Evolutionary conservation across 768 basidiomycete species (phyloP), one percentile per base, ranked within the genome.

Genomic region (Hypsizygus marmoreus): DNA sequence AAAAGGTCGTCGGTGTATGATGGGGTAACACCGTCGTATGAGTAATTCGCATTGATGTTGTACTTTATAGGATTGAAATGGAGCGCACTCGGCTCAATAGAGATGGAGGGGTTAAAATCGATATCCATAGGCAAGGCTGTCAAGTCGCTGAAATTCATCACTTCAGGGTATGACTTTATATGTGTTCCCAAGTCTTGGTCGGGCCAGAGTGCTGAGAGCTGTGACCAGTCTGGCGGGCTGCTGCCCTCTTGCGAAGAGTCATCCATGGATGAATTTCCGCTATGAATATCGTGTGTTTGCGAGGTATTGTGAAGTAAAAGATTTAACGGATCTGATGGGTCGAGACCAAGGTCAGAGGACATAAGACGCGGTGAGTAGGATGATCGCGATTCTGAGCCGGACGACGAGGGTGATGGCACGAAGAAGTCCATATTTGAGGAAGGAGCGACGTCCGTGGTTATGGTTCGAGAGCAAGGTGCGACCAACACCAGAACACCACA

Each of bases 21-120:
- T 12, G 52, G 53, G 23, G 56, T 55, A 22, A 58, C 59, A 29
- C 62, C 58, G 29, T 61, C 54, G 43, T 61, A 66, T 1, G 62
- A 39, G 38, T 60, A 65, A 32, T 54, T 51, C 32, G 60, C 53
- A 24, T 54, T 59, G 42, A 58, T 57, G 29, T 54, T 60, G 43
- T 56, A 61, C 22, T 62, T 65, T 30, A 56, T 52, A 24, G 57
- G 45, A 53, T 73, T 63, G 57, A 68, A 80, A 56, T 87, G 84
- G 10, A 88, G 66, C 6, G 77, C 69, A 53, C 70, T 81, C 23
- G 88, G 86, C 47, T 89, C 83, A 43, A 89, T 74, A 1, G 77
- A 75, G 54, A 82, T 74, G 14, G 76, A 65, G 3, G 79, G 75
- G 59, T 73, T 69, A 43, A 84, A 80, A 56, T 86, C 83, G 63